Conservation (phyloP, 768 basidiomycete species). For the Xerocomus spinulosus region DNA sequence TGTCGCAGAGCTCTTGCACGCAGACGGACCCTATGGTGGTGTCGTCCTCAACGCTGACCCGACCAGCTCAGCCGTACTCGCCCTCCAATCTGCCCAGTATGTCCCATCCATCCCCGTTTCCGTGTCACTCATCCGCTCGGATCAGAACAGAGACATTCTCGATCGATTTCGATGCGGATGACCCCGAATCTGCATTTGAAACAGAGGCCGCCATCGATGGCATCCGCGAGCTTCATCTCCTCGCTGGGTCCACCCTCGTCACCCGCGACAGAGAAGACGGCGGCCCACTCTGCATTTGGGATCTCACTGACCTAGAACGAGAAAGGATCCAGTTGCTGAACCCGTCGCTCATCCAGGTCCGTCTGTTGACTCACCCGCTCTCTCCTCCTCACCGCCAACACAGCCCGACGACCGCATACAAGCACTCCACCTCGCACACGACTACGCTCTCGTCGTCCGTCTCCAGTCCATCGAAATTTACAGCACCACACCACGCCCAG, state of each 20-base stretch:
- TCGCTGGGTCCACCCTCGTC: slow-evolving; percentile 36
- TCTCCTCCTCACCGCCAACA: not conserved
- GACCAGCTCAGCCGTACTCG: slow-evolving; percentile 33
- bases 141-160: slow-evolving; percentile 41
- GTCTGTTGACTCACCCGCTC: not conserved
- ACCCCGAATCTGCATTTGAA: slow-evolving; percentile 37
- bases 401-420: slow-evolving; percentile 37
- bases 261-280: slow-evolving; percentile 29
- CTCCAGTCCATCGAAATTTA: slow-evolving; percentile 41
- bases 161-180: slow-evolving; percentile 34
- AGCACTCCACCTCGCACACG: slow-evolving; percentile 39
- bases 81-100: slow-evolving; percentile 42
- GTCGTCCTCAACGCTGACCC: slow-evolving; percentile 44
- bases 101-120: not conserved
- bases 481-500: slow-evolving; percentile 25
- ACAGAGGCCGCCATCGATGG: slow-evolving; percentile 31
- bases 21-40: slow-evolving; percentile 36
- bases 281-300: slow-evolving; percentile 35
- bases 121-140: not conserved
- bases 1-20: slow-evolving; percentile 37
- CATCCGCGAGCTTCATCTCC: slow-evolving; percentile 31
- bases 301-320: slow-evolving; percentile 27
- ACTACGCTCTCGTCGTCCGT: slow-evolving; percentile 46
- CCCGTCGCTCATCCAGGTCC: slow-evolving; percentile 30
- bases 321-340: slow-evolving; percentile 36